Percentiles rank a stretch among this genome's conserved stretches.
phyloP scores from a whole-genome alignment of 257 asterid species.

The Nicotiana knightiana region DNA sequence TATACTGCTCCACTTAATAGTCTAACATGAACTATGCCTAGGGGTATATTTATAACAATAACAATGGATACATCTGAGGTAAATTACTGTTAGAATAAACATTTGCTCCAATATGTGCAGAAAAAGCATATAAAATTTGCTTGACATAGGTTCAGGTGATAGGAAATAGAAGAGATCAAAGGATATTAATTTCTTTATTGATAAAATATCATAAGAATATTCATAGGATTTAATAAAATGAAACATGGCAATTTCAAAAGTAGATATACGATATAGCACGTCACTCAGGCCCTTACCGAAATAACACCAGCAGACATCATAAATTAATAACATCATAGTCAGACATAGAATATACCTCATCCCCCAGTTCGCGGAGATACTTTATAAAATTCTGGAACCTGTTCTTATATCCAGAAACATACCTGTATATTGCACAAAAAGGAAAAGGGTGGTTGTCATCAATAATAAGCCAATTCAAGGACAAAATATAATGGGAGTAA shows the following conservation, averaged over 20 bases:
- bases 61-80: not conserved
- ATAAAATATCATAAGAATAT: not conserved
- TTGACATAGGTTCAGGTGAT: not conserved
- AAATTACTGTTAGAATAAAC: not conserved
- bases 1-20: not conserved
- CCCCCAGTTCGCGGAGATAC: slow-evolving; percentile 97
- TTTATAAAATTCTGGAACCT: slow-evolving; percentile 95
- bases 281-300: not conserved
- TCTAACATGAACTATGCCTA: not conserved
- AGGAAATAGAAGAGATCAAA: not conserved
- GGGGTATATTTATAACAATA: not conserved
- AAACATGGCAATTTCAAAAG: not conserved
- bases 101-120: not conserved
- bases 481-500: not conserved
- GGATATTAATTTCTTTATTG: not conserved
- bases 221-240: not conserved
- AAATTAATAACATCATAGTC: slow-evolving; percentile 1
- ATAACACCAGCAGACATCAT: not conserved
- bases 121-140: not conserved
- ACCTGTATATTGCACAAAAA: slow-evolving; percentile 50
- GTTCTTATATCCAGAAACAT: slow-evolving; percentile 92
- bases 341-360: slow-evolving; percentile 56
- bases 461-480: not conserved
- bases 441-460: not conserved
- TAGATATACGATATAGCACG: not conserved